These are phyloP conservation scores for Backusella tarrabulga DNA, from an alignment of 192 early-diverging fungal species.

Conservation along the genomic window DNA sequence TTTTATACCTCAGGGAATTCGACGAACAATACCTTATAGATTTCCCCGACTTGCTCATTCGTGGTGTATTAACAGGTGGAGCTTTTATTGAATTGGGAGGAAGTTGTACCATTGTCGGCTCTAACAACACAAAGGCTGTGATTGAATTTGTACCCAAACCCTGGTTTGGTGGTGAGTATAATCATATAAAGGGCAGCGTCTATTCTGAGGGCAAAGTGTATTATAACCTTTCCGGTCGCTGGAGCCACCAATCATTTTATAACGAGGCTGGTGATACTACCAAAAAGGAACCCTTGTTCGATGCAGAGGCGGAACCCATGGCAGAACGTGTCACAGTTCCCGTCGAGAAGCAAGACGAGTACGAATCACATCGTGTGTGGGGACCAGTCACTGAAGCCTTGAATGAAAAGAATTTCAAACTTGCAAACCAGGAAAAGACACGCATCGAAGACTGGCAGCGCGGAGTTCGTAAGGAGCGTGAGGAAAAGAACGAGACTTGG, in stretches of 20 bases:
- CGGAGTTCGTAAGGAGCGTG: conserved; percentile 56
- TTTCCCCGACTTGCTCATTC: conserved; percentile 58
- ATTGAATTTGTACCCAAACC: conserved; percentile 64
- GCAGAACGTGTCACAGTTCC: conserved; percentile 59
- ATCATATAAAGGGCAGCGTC: conserved; percentile 39
- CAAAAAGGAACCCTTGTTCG: conserved; percentile 59
- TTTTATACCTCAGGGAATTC: conserved; percentile 48
- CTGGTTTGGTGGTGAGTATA: conserved; percentile 66
- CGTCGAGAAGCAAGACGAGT: conserved; percentile 52
- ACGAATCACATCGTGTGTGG: conserved; percentile 75
- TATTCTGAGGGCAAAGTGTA: conserved; percentile 15
- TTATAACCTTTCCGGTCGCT: conserved; percentile 32
- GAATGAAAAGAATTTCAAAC: conserved; percentile 58
- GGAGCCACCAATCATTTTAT: conserved; percentile 38
- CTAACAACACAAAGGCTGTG: conserved; percentile 48
- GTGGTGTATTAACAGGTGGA: conserved; percentile 58
- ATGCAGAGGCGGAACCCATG: conserved; percentile 57
- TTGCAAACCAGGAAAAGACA: conserved; percentile 65
- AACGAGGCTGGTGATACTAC: conserved; percentile 23
- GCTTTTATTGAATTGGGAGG: conserved; percentile 65
- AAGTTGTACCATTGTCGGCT: conserved; percentile 55
- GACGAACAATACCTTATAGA: conserved; percentile 59
- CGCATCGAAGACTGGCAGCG: conserved; percentile 70
- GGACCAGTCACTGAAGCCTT: conserved; percentile 63
- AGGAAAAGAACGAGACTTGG: conserved; percentile 47